Evolutionary conservation across 2,329 filamentous ascomycete genomes (phyloP), one percentile per base, ranked within the genome.

Genomic region (Colletotrichum lupini): DNA sequence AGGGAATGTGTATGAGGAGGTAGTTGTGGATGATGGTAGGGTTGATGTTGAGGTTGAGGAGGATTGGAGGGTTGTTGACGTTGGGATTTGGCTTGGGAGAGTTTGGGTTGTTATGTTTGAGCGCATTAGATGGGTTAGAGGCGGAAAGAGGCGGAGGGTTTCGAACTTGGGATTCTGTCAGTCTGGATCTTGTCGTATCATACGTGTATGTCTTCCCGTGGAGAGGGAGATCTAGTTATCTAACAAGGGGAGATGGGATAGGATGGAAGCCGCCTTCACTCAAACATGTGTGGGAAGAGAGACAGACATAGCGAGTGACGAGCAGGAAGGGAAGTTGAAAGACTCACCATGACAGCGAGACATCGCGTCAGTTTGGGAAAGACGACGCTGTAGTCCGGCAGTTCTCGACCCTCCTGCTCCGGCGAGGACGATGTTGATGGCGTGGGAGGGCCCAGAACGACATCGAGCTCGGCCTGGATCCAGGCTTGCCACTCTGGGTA

Each of bases 401-500:
- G 9, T n/a, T 55, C 60, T 42, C 26, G 37, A 4, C 84, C 80
- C 62, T 81, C 76, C 2, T 76, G 72, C 2, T 78, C 79, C 4
- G 73, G 61, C 4, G 78, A 76, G 6, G 74, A 67, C 5, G 77
- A 42, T 42, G 37, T 14, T 19, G 37, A 42, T 7, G 37, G 5
- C 5, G 14, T 7, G 14, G 37, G 37, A 42, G 37, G 62, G 2
- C 75, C 74, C 49, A 37, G 65, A 30, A 75, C 56, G 26, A 71
- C 26, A 58, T 83, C 79, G 46, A 89, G 80, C 75, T 90, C 89
- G 67, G 86, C 86, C 9, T 79, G 78, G 4, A 90, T 76, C 87
- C 88, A 90, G 3, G 83, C 82, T 77, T 90, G 88, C 79, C 85
- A 85, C 64, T 86, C 77, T 0, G 86, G 85, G 70, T 87, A 79